Conservation (phyloP, 768 basidiomycete species). For the Nevesoporus exiguus region DNA sequence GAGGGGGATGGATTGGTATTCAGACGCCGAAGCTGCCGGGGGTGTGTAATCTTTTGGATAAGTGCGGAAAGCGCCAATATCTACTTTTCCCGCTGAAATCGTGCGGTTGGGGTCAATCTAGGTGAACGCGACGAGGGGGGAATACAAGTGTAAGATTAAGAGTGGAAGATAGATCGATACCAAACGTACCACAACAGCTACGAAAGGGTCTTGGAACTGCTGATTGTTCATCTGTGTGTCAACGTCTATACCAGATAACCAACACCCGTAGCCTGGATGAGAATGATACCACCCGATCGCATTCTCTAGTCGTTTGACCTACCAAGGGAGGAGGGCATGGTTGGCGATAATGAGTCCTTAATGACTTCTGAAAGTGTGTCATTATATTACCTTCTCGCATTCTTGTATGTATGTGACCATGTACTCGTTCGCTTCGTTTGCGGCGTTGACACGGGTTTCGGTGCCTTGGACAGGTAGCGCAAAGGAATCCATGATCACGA, state of each 20-base stretch:
- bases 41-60: slow-evolving; percentile 96
- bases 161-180: background rate
- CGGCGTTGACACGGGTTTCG: slow-evolving; percentile 96
- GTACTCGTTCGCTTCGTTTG: slow-evolving; percentile 94
- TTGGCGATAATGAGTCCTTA: background rate
- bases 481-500: slow-evolving; percentile 93
- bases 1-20: slow-evolving; percentile 95
- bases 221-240: slow-evolving; percentile 96
- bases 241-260: slow-evolving; percentile 98
- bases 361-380: background rate
- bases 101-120: slow-evolving; percentile 98
- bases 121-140: background rate
- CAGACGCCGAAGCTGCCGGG: slow-evolving; percentile 60
- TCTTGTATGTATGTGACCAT: slow-evolving; percentile 92
- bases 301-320: slow-evolving; percentile 85
- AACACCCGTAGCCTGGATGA: slow-evolving; percentile 98
- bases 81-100: slow-evolving; percentile 96
- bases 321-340: background rate
- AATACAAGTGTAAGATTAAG: background rate
- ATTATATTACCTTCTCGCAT: slow-evolving; percentile 61
- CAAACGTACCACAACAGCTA: slow-evolving; percentile 85
- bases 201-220: slow-evolving; percentile 92
- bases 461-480: slow-evolving; percentile 97
- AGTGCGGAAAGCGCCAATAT: slow-evolving; percentile 98
- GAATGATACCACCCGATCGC: slow-evolving; percentile 98